Evolutionary conservation across 495 filamentous ascomycete genomes (phyloP).

Genomic region (Thozetella sp.): DNA sequence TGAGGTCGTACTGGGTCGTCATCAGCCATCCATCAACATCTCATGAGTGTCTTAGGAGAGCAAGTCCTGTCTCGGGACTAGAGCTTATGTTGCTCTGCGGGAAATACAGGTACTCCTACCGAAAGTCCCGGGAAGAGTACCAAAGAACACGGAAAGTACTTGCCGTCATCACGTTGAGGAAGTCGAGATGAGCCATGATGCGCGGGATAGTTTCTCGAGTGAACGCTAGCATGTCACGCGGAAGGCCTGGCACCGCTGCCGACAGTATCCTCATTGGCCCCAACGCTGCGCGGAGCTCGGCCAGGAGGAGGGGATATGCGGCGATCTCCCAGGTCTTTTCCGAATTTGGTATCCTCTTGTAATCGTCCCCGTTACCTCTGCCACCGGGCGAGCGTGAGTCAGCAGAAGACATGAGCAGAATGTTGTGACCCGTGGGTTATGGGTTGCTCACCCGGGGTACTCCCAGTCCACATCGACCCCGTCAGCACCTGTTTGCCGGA

Average conservation of each 20-base stretch:
- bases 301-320: constrained; percentile 65
- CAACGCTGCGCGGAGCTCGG: constrained; percentile 59
- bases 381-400: background rate
- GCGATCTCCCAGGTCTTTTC: constrained; percentile 61
- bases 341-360: constrained; percentile 67
- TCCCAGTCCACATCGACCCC: constrained; percentile 80
- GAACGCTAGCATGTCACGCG: constrained; percentile 73
- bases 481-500: constrained; percentile 63
- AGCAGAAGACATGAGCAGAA: background rate
- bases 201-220: constrained; percentile 60
- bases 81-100: too few species aligned
- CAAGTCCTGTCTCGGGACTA: too few species aligned
- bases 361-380: constrained; percentile 76
- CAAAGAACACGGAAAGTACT: too few species aligned
- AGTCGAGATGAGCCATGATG: constrained; percentile 68
- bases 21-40: too few species aligned
- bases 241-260: constrained; percentile 70
- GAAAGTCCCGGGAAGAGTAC: too few species aligned
- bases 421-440: background rate
- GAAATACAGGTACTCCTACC: too few species aligned
- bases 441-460: constrained; percentile 60
- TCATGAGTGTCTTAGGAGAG: too few species aligned
- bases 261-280: constrained; percentile 65
- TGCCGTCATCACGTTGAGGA: constrained; percentile 82
- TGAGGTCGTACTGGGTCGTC: constrained; percentile 79